Evolutionary conservation across 768 basidiomycete species (phyloP).

Genomic region (Agaricus subrufescens): DNA sequence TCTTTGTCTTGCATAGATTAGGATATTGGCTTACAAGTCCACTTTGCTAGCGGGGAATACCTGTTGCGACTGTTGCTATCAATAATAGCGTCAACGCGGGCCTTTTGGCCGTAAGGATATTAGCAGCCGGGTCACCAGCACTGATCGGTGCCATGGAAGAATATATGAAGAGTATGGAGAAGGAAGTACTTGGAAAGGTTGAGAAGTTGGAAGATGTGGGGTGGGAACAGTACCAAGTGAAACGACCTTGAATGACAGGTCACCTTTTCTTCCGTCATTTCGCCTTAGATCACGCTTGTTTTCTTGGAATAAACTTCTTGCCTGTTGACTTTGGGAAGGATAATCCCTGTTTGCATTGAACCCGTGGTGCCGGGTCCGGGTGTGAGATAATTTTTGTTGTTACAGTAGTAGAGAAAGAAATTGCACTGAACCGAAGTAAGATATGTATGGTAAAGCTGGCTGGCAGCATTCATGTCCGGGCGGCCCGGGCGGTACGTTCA

Average conservation of each 20-base stretch:
- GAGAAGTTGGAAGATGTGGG: conserved; percentile 71
- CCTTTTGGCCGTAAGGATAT: conserved; percentile 85
- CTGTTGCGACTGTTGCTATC: conserved; percentile 96
- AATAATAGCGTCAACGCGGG: conserved; percentile 94
- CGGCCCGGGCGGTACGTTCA: too few species aligned
- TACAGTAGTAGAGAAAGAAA: too few species aligned
- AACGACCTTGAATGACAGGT: conserved; percentile 12
- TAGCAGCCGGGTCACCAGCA: conserved; percentile 67
- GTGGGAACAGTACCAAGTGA: conserved; percentile 78
- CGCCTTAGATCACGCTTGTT: neutral
- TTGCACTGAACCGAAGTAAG: too few species aligned
- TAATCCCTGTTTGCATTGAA: neutral
- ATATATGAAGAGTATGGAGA: conserved; percentile 66
- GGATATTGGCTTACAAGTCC: neutral
- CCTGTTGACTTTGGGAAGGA: too few species aligned
- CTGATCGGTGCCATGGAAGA: conserved; percentile 64
- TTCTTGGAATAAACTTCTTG: neutral
- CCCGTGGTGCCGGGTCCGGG: neutral
- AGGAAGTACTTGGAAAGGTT: conserved; percentile 76
- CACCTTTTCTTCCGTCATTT: neutral
- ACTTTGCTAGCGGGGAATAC: conserved; percentile 75
- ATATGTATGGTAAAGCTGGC: too few species aligned
- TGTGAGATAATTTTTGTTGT: too few species aligned
- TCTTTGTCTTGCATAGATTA: neutral
- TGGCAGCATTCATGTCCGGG: too few species aligned